Evolutionary conservation across 495 filamentous ascomycete species (phyloP).

Genomic region (Oidiodendron maius): DNA sequence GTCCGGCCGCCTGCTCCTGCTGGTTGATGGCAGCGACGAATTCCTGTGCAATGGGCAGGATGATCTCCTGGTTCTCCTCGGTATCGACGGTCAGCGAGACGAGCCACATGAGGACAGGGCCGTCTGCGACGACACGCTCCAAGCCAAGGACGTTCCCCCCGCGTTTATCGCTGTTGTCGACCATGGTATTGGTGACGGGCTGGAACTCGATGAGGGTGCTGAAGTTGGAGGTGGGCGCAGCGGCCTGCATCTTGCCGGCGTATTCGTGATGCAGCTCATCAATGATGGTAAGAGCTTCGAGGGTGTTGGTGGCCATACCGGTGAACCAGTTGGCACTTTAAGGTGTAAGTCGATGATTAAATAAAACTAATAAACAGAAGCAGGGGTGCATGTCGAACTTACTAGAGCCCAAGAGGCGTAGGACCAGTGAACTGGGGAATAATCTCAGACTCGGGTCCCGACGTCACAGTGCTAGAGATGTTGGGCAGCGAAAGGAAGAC

Average conservation of each 20-base stretch:
- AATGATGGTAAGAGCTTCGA: conserved; percentile 8
- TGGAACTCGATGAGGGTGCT: conserved; percentile 6
- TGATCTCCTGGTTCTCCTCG: conserved; percentile 25
- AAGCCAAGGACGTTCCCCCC: conserved; percentile 14
- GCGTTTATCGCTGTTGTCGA: not conserved
- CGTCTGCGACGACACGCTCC: conserved; percentile 3
- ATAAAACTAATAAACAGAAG: conserved; percentile 7
- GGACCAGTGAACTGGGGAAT: conserved; percentile 6
- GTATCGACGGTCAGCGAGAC: conserved; percentile 29
- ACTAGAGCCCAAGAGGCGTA: conserved; percentile 10
- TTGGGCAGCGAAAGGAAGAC: conserved; percentile 17
- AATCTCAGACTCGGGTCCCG: conserved; percentile 2
- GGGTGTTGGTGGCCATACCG: conserved; percentile 5
- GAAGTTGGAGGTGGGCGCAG: conserved; percentile 4
- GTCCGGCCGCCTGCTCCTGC: conserved; percentile 6
- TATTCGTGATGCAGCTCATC: conserved; percentile 7
- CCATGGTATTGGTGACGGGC: conserved; percentile 8
- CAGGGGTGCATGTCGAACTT: conserved; percentile 4
- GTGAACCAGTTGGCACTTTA: conserved; percentile 10
- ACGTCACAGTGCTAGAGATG: conserved; percentile 7
- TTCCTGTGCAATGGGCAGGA: conserved; percentile 25
- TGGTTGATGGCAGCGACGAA: conserved; percentile 24
- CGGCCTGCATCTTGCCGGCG: conserved; percentile 1
- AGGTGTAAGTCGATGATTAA: conserved; percentile 6
- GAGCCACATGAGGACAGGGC: conserved; percentile 41